A percentile compares a stretch with the other conserved stretches of the same genome.
Conservation (phyloP, 345 rosid genomes). For the Litchi chinensis region DNA sequence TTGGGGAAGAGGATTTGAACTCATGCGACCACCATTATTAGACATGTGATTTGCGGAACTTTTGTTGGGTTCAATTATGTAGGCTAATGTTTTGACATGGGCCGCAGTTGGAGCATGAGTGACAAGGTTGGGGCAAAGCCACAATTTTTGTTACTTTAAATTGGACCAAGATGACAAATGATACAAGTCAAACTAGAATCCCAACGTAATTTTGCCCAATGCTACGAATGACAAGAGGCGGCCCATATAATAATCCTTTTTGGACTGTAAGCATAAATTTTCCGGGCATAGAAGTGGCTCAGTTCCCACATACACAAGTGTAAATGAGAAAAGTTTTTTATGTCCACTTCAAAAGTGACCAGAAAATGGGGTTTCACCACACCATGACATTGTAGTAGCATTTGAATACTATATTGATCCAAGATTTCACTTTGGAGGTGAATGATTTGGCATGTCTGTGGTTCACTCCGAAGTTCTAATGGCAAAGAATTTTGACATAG, state of each 20-base stretch:
- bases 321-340: not conserved
- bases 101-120: not conserved
- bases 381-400: no score
- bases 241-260: no score
- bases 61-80: not conserved
- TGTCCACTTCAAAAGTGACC: not conserved
- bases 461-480: no score
- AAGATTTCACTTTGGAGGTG: no score
- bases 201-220: not conserved
- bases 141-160: not conserved
- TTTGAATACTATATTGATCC: no score
- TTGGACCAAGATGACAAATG: not conserved
- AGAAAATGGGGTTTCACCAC: no score
- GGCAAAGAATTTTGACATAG: no score
- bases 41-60: not conserved
- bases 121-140: not conserved
- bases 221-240: no score
- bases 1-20: no score
- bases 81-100: not conserved
- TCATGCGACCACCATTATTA: no score
- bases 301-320: not conserved
- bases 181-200: not conserved
- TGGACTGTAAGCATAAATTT: no score
- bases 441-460: no score
- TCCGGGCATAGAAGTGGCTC: not conserved